These are phyloP conservation scores for Lomentospora prolificans DNA, from an alignment of 2,329 filamentous ascomycete species.

Conservation along the genomic window DNA sequence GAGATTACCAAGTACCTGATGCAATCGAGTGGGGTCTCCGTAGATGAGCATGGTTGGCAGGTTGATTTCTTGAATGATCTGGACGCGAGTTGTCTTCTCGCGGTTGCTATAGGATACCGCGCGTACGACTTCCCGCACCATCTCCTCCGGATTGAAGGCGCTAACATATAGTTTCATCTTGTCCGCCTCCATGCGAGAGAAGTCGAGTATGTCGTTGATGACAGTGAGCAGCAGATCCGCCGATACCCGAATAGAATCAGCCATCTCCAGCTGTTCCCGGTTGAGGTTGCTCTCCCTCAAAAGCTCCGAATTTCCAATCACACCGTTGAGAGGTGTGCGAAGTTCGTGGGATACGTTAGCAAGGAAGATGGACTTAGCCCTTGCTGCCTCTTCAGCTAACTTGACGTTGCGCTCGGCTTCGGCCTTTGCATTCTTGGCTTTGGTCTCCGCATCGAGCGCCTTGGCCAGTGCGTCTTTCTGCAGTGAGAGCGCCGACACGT, in stretches of 20 bases:
- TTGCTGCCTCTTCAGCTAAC: slow-evolving; percentile 72
- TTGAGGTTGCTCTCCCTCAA: slow-evolving; percentile 66
- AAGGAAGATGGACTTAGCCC: slow-evolving; percentile 73
- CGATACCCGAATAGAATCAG: slow-evolving; percentile 76
- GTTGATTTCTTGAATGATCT: slow-evolving; percentile 61
- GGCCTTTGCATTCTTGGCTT: slow-evolving; percentile 67
- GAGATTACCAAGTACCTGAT: slow-evolving; percentile 68
- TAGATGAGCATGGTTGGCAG: slow-evolving; percentile 63
- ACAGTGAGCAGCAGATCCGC: slow-evolving; percentile 82
- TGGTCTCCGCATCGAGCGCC: slow-evolving; percentile 62
- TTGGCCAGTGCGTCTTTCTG: slow-evolving; percentile 66
- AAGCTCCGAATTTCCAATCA: slow-evolving; percentile 82
- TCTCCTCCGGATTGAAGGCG: slow-evolving; percentile 57
- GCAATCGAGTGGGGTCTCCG: slow-evolving; percentile 56
- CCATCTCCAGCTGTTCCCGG: slow-evolving; percentile 72
- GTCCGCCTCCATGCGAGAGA: slow-evolving; percentile 86
- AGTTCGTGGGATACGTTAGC: slow-evolving; percentile 75
- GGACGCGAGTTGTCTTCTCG: slow-evolving; percentile 53
- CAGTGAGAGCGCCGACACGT: slow-evolving; percentile 66
- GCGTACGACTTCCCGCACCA: slow-evolving; percentile 56
- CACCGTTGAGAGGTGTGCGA: slow-evolving; percentile 74
- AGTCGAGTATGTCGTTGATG: slow-evolving; percentile 94
- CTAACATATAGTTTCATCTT: slow-evolving; percentile 73
- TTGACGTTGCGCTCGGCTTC: slow-evolving; percentile 71
- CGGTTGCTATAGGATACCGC: slow-evolving; percentile 57